A percentile compares a stretch with the other conserved stretches of the same genome.
Evolutionary conservation across 225 moss, liverwort and hornwort genomes (phyloP).

Genomic region (Anthoceros angustus): DNA sequence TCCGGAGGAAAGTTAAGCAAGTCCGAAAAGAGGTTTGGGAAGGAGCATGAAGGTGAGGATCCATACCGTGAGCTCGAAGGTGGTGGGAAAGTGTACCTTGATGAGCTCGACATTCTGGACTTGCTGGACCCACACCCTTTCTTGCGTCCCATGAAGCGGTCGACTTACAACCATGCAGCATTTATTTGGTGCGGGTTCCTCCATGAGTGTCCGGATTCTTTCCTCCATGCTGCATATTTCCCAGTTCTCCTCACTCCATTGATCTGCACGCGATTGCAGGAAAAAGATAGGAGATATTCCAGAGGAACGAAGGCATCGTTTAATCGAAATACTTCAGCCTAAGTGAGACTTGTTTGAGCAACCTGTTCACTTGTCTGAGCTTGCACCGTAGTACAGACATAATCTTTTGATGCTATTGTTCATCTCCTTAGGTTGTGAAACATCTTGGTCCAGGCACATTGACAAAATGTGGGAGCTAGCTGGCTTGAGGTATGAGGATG

Average conservation of each 20-base stretch:
- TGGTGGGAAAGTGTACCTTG: conserved; percentile 70
- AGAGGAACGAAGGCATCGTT: conserved; percentile 75
- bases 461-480: conserved; percentile 83
- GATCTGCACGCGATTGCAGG: conserved; percentile 31
- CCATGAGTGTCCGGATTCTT: not conserved
- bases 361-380: not conserved
- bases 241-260: too few relatives aligned
- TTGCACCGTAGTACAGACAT: not conserved
- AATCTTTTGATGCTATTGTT: not conserved
- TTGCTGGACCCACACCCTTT: conserved; percentile 70
- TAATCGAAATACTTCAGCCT: conserved; percentile 68
- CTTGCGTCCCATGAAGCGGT: conserved; percentile 41
- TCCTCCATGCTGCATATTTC: too few relatives aligned
- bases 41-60: conserved; percentile 60
- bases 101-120: conserved; percentile 76
- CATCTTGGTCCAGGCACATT: conserved; percentile 41
- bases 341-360: conserved; percentile 22
- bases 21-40: not conserved
- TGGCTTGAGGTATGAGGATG: conserved; percentile 63
- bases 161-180: conserved; percentile 71
- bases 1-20: not conserved
- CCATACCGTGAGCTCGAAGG: conserved; percentile 51
- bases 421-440: not conserved
- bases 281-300: conserved; percentile 97
- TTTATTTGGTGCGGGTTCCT: conserved; percentile 55